Conservation (phyloP, 495 filamentous ascomycete species). For the Astrothelium macrocarpum region DNA sequence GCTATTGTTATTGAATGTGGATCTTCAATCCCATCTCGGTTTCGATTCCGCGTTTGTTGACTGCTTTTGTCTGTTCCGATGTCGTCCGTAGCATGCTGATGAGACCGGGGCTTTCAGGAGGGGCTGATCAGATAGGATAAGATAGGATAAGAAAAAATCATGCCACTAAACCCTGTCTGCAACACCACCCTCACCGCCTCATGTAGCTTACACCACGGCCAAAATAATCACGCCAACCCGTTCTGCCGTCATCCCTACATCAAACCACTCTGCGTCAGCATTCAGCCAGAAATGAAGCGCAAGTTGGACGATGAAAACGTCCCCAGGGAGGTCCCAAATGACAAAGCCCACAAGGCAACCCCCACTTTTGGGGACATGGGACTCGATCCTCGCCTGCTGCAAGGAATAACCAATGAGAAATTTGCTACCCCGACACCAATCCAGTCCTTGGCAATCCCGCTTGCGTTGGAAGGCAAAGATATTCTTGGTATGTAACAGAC, state of each 20-base stretch:
- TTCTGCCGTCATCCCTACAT: not conserved
- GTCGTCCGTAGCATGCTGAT: not conserved
- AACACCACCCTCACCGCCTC: too few species aligned
- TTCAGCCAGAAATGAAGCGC: slow-evolving; percentile 44
- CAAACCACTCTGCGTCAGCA: not conserved
- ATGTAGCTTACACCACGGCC: too few species aligned
- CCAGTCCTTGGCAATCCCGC: slow-evolving; percentile 77
- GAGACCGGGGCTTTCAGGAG: not conserved
- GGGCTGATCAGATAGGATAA: not conserved
- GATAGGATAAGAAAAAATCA: too few species aligned
- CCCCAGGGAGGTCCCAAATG: slow-evolving; percentile 34
- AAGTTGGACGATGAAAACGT: slow-evolving; percentile 54
- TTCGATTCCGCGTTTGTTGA: too few species aligned
- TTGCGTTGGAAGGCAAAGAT: slow-evolving; percentile 84
- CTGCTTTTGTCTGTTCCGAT: too few species aligned
- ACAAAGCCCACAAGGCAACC: slow-evolving; percentile 3
- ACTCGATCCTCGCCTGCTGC: slow-evolving; percentile 75
- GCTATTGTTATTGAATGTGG: too few species aligned
- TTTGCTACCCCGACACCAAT: slow-evolving; percentile 78
- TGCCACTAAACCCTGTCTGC: too few species aligned
- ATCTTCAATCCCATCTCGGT: too few species aligned
- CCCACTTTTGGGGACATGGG: slow-evolving; percentile 48
- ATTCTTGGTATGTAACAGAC: slow-evolving; percentile 51
- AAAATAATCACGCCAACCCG: not conserved
- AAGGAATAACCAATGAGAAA: slow-evolving; percentile 73